Base-by-base conservation (phyloP, 768 basidiomycete species). In the Cystobasidium ongulense region DNA sequence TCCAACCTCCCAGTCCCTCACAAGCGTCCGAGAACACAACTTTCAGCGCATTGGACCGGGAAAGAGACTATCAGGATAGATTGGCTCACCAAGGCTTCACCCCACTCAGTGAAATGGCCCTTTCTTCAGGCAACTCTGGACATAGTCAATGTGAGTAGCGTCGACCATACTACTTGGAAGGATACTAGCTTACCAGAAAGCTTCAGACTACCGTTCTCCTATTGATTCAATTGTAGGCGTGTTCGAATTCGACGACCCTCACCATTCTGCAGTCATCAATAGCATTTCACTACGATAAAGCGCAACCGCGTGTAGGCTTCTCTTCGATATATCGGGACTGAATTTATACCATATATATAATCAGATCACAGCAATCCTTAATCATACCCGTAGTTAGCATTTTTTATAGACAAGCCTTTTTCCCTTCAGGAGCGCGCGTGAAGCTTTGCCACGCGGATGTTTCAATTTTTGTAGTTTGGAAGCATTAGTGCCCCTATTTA, bases 201-300 rank as follows among this genome's bases (percentile, higher is more conserved):
- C 11, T 27, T 15, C 65, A 67, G 65, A 67, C 27, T 67, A 52
- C 27, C 38, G 65, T 1, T 67, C 65, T 7, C 65, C 65, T 67
- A 67, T 67, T 13, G 65, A 67, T 52, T 67, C 65, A 25, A 67
- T 67, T 50, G 46, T 67, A 27, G 65, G 65, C 13, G 39, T 67
- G 4, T 67, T 67, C 41, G 65, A 67, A 25, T 52, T 33, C 27
- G 65, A 67, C 31, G 65, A 67, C 31, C 39, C 39, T 23, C 65
- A 50, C n/a, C 43, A 46, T 50, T 50, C 46, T 50, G 46, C 46
- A 11, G 46, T 21, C 46, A 50, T 50, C 21, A 50, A 50, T 21
- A 50, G 46, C 46, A 50, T 50, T 50, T 50, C 46, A 50, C 15
- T 50, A 3, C 46, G 46, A 11, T 50, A 3, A 50, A 21, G 46